Evolutionary conservation across 495 filamentous ascomycete genomes (phyloP).

Genomic region (Podospora conica): DNA sequence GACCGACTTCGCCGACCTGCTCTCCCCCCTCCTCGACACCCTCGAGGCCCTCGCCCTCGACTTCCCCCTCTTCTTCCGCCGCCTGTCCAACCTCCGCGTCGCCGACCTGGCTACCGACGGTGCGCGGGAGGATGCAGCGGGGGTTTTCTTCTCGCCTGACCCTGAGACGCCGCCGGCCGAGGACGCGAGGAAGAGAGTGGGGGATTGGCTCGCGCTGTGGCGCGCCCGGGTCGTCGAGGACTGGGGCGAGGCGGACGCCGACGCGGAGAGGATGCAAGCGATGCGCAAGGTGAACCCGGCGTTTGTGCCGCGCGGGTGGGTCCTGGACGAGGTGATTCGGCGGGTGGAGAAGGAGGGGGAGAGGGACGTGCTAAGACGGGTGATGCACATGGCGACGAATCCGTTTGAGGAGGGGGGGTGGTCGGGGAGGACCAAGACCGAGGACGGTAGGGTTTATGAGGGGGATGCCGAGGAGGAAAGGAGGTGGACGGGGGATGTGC

Average conservation of each 20-base stretch:
- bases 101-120: conserved; percentile 55
- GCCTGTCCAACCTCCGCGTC: conserved; percentile 54
- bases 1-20: conserved; percentile 69
- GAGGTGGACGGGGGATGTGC: conserved; percentile 84
- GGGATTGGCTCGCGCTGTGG: conserved; percentile 73
- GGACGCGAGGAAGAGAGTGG: conserved; percentile 56
- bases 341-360: conserved; percentile 81
- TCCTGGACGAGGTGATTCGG: conserved; percentile 86
- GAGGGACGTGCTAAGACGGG: conserved; percentile 62
- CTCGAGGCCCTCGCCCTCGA: conserved; percentile 76
- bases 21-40: conserved; percentile 73
- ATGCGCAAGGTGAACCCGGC: conserved; percentile 91
- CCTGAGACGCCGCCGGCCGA: conserved; percentile 49
- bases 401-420: conserved; percentile 81
- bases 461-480: conserved; percentile 66
- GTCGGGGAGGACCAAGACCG: conserved; percentile 51
- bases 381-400: conserved; percentile 72
- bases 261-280: conserved; percentile 54
- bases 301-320: conserved; percentile 83
- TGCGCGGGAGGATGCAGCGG: conserved; percentile 49
- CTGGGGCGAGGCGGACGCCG: conserved; percentile 56
- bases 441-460: conserved; percentile 29
- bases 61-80: conserved; percentile 87
- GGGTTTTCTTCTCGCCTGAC: conserved; percentile 62
- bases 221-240: conserved; percentile 60